Evolutionary conservation across 805 yeast species (phyloP).

Genomic region (Nakazawaea ambrosiae): DNA sequence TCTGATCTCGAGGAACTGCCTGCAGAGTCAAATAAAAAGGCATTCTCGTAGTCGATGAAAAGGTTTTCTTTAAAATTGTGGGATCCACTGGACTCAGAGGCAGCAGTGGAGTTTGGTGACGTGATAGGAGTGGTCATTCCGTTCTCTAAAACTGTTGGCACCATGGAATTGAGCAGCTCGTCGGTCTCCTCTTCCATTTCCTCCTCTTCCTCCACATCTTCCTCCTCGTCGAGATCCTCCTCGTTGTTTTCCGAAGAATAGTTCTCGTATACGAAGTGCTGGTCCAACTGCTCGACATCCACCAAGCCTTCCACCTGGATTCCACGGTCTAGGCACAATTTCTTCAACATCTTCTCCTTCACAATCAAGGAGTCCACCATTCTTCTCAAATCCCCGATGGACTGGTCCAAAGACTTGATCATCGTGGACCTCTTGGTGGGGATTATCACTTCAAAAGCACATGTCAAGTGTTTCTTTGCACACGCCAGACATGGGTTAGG

Average conservation of each 20-base stretch:
- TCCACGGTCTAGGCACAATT: conserved; percentile 19
- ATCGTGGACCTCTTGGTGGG: conserved; percentile 42
- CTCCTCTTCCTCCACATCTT: conserved; percentile 5
- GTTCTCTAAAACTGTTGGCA: not conserved
- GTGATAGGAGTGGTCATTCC: conserved; percentile 6
- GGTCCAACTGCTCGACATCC: conserved; percentile 16
- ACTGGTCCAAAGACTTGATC: conserved; percentile 26
- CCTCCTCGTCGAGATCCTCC: conserved; percentile 9
- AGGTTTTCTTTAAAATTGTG: conserved; percentile 2
- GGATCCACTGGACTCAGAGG: conserved; percentile 2
- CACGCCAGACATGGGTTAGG: conserved; percentile 58
- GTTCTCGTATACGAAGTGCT: not conserved
- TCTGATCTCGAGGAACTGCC: too few species aligned
- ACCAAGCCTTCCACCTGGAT: conserved; percentile 23
- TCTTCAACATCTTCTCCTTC: conserved; percentile 19
- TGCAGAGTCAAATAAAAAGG: conserved; percentile 1
- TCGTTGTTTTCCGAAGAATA: conserved; percentile 1
- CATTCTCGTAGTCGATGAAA: conserved; percentile 8
- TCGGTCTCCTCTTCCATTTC: conserved; percentile 1
- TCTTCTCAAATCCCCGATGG: conserved; percentile 22
- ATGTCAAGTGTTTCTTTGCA: conserved; percentile 39
- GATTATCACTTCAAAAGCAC: conserved; percentile 49
- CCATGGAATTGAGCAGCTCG: not conserved
- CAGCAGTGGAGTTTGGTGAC: conserved; percentile 4
- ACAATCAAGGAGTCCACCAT: conserved; percentile 21